Base-by-base conservation (phyloP, 208 protist genomes). In the Porcisia hertigi region DNA sequence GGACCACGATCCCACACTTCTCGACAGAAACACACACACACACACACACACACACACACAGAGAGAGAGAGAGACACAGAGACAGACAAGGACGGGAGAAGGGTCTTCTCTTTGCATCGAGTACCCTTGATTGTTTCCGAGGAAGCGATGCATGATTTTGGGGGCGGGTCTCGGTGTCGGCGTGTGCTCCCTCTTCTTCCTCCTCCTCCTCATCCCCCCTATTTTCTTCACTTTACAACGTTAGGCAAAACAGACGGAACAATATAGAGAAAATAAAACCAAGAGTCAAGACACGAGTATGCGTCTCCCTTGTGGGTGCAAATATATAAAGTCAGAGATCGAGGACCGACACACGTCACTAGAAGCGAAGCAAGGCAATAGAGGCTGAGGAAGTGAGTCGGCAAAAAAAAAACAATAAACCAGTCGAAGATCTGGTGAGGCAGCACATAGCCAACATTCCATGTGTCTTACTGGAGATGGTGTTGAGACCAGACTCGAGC, bases 261-360 rank as follows among this genome's bases (percentile, higher is more conserved):
- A 7, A 65, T 63, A 47, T 36, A 82, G 20, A 76, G 67, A 57
- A 45, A 77, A 73, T 45, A 54, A 76, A 76, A 60, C 18, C 34
- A 69, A 12, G 23, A 59, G 47, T 47, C 12, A 45, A 69, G 36
- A 25, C 3, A 14, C 47, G 18, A 59, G 25, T 59, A 8, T 8
- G 25, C 69, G 9, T 36, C 53, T 14, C 36, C 30, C 3, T 9
- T 30, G 39, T n/a, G 25, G 8, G 23, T 34, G 69, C 23, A 25
- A 43, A 71, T 7, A 43, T 23, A 43, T 60, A n/a, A 67, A 36
- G 41, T 49, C 41, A 47, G 34, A 34, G 16, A 11, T 67, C 41
- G 20, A 52, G 18, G 5, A 43, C 20, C 0, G 12, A 30, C 9
- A 43, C 39, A 67, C 39, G 2, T 52, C 20, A 5, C 63, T 67